Evolutionary conservation across 768 basidiomycete genomes (phyloP).

Genomic region (Kwoniella mangroviensis): DNA sequence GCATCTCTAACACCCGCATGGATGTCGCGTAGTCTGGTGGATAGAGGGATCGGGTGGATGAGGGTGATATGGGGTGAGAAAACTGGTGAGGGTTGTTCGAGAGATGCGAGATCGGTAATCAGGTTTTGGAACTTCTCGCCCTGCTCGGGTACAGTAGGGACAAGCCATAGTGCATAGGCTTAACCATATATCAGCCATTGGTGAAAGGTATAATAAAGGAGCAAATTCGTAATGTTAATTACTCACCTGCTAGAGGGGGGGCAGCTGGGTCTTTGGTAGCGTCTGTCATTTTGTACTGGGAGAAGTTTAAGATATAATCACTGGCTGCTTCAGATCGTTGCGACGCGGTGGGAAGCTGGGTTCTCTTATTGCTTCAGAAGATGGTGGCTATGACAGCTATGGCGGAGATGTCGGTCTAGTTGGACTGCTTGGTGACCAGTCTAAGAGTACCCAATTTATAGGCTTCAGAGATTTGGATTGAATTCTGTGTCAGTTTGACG

Average conservation of each 20-base stretch:
- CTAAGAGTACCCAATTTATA: no score
- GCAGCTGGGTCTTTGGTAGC: constrained; percentile 5
- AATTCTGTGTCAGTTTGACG: neutral
- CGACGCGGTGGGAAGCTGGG: no score
- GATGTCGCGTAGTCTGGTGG: constrained; percentile 15
- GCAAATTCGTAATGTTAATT: neutral
- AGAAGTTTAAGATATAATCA: no score
- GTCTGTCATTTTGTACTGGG: neutral
- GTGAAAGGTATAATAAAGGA: neutral
- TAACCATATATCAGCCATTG: neutral
- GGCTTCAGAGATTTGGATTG: no score
- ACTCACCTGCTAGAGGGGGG: constrained; percentile 11
- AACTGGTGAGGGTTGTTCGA: constrained; percentile 17
- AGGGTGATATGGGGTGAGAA: constrained; percentile 44
- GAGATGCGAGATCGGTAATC: constrained; percentile 28
- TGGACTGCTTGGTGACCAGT: no score
- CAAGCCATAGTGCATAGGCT: constrained; percentile 38
- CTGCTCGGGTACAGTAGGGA: constrained; percentile 21
- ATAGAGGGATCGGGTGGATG: constrained; percentile 26
- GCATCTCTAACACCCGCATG: constrained; percentile 1
- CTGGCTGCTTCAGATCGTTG: no score
- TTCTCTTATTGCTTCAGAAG: no score
- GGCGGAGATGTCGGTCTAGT: no score
- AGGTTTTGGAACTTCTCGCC: constrained; percentile 3
- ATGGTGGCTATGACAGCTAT: no score